These are phyloP conservation scores for Brassica balearica DNA, from an alignment of 441 rosid genomes.

Conservation along the genomic window DNA sequence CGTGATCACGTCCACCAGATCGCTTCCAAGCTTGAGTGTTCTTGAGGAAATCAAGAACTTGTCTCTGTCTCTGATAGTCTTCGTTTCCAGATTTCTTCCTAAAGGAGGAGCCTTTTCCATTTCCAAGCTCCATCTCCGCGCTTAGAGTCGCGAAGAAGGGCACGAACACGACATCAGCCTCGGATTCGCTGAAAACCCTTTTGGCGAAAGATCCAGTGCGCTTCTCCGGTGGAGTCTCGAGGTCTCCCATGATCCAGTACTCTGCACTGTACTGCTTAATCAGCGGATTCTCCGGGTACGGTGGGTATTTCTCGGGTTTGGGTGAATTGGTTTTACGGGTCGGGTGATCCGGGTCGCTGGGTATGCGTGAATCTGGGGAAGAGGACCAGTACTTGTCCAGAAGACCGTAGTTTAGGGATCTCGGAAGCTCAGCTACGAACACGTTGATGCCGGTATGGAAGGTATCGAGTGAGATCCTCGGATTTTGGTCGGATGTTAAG, in stretches of 20 bases:
- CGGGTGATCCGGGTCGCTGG: constrained; percentile 45
- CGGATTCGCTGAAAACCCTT: constrained; percentile 57
- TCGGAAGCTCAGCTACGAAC: constrained; percentile 71
- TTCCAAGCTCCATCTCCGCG: constrained; percentile 86
- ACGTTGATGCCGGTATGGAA: constrained; percentile 58
- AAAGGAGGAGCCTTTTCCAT: constrained; percentile 65
- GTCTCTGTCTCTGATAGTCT: constrained; percentile 76
- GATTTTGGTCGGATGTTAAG: constrained; percentile 17
- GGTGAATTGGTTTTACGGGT: constrained; percentile 29
- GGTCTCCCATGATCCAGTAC: constrained; percentile 89
- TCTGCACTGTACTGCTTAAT: constrained; percentile 95
- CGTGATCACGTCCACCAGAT: constrained; percentile 86
- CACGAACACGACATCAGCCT: constrained; percentile 84
- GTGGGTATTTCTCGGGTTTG: constrained; percentile 49
- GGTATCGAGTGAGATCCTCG: constrained; percentile 29
- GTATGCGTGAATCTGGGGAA: constrained; percentile 66
- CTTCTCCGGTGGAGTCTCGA: constrained; percentile 60
- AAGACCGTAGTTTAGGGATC: constrained; percentile 80
- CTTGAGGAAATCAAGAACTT: constrained; percentile 63
- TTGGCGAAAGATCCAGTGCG: constrained; percentile 63
- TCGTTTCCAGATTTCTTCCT: constrained; percentile 73
- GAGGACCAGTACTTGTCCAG: constrained; percentile 72
- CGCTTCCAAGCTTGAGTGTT: constrained; percentile 76
- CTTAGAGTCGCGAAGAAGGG: constrained; percentile 88
- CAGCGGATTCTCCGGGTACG: constrained; percentile 79